These are phyloP conservation scores for Gautieria morchelliformis DNA, from an alignment of 768 basidiomycete species.

Conservation along the genomic window DNA sequence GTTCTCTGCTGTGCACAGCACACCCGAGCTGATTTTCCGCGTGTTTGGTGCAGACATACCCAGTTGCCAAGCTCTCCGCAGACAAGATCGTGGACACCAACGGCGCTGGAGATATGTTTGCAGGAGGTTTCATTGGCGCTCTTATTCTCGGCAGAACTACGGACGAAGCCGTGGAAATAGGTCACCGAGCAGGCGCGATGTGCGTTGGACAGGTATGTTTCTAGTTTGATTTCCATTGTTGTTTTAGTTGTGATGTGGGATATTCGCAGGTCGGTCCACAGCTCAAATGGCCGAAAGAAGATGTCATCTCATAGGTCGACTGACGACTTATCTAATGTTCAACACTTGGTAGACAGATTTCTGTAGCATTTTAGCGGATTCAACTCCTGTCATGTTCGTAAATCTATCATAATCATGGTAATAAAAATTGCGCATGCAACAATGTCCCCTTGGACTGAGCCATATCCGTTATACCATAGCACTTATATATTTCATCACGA, in stretches of 20 bases:
- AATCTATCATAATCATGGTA: no score
- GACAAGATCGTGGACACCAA: slow-evolving; percentile 90
- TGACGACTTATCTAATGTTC: not conserved
- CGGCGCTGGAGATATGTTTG: slow-evolving; percentile 96
- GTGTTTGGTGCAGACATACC: slow-evolving; percentile 29
- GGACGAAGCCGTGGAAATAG: slow-evolving; percentile 70
- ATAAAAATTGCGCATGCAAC: no score
- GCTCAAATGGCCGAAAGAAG: slow-evolving; percentile 47
- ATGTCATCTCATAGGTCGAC: slow-evolving; percentile 25
- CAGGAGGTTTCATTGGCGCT: slow-evolving; percentile 91
- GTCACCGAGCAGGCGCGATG: slow-evolving; percentile 81
- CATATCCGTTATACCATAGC: no score
- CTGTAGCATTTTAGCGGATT: slow-evolving; percentile 6
- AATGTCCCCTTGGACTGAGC: no score
- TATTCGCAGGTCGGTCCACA: slow-evolving; percentile 41
- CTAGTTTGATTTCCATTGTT: slow-evolving; percentile 11
- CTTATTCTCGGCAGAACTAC: slow-evolving; percentile 67
- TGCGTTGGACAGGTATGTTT: slow-evolving; percentile 63
- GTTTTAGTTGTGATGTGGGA: not conserved
- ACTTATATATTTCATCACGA: no score
- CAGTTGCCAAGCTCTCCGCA: slow-evolving; percentile 47
- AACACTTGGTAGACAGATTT: not conserved
- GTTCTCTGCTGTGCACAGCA: not conserved
- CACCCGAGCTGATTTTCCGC: not conserved
- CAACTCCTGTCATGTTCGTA: slow-evolving; percentile 4